Evolutionary conservation across 2,329 filamentous ascomycete genomes (phyloP).

Genomic region (Pseudopithomyces maydicus): DNA sequence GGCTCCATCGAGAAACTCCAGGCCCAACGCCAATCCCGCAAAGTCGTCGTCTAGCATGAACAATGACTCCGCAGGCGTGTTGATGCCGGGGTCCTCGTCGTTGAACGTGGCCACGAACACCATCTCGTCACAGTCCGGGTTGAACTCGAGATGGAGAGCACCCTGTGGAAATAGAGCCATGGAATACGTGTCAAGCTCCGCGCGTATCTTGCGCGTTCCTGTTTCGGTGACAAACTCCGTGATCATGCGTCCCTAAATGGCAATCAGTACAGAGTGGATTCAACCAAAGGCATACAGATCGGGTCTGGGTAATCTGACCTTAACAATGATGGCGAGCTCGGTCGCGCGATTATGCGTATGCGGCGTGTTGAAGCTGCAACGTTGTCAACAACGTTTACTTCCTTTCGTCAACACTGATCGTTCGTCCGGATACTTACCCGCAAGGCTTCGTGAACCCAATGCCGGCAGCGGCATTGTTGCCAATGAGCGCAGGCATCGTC

Average conservation of each 20-base stretch:
- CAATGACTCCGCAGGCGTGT: constrained; percentile 57
- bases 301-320: background rate
- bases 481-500: constrained; percentile 10
- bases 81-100: constrained; percentile 58
- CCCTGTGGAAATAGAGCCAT: constrained; percentile 63
- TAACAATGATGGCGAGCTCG: constrained; percentile 59
- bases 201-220: constrained; percentile 38
- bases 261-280: background rate
- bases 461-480: constrained; percentile 6
- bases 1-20: constrained; percentile 51
- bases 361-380: constrained; percentile 52
- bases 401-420: background rate
- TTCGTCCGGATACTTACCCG: background rate
- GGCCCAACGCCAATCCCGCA: constrained; percentile 54
- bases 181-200: constrained; percentile 50
- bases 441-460: constrained; percentile 13
- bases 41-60: constrained; percentile 55
- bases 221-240: constrained; percentile 58
- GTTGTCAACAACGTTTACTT: background rate
- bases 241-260: constrained; percentile 50
- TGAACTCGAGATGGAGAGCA: constrained; percentile 61
- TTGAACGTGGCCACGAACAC: constrained; percentile 59
- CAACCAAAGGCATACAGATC: background rate
- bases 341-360: constrained; percentile 61
- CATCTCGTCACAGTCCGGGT: constrained; percentile 55